Percentiles rank a stretch among this genome's conserved stretches.
Conservation (phyloP, 2,329 filamentous ascomycete genomes). For the Epichloe coenophiala region DNA sequence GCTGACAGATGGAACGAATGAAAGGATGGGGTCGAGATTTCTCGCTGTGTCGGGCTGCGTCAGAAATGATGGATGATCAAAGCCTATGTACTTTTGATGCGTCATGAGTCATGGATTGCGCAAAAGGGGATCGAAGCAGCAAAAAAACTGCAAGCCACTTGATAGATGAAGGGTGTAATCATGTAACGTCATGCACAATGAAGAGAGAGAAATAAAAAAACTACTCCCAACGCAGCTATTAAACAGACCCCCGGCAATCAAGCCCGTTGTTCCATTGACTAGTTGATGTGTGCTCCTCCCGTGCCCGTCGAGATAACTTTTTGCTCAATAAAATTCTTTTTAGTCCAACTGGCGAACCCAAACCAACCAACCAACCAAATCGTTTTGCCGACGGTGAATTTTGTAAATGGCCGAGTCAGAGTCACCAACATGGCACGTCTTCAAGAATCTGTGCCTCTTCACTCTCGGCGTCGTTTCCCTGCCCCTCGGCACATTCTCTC, state of each 20-base stretch:
- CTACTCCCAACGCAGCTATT: no score
- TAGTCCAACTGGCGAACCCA: no score
- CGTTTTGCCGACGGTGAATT: no score
- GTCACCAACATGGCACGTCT: constrained; percentile 7
- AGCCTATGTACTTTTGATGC: background rate
- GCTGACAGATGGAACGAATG: background rate
- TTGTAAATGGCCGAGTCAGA: constrained; percentile 1
- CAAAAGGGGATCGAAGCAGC: background rate
- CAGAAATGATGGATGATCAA: background rate
- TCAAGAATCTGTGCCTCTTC: constrained; percentile 13
- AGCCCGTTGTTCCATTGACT: no score
- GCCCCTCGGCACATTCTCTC: constrained; percentile 35
- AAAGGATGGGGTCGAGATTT: constrained; percentile 55
- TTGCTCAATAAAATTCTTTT: no score
- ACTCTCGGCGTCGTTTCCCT: constrained; percentile 25
- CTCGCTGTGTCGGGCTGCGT: constrained; percentile 28
- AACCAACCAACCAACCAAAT: background rate
- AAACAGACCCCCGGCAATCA: no score
- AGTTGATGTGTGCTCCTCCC: no score
- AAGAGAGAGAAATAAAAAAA: background rate
- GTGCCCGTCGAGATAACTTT: no score
- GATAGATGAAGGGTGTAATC: no score
- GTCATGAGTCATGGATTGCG: background rate
- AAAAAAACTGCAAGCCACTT: background rate
- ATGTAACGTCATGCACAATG: background rate